Evolutionary conservation across 108 stramenopile genomes (phyloP).

Genomic region (Fragilariopsis cylindrus): DNA sequence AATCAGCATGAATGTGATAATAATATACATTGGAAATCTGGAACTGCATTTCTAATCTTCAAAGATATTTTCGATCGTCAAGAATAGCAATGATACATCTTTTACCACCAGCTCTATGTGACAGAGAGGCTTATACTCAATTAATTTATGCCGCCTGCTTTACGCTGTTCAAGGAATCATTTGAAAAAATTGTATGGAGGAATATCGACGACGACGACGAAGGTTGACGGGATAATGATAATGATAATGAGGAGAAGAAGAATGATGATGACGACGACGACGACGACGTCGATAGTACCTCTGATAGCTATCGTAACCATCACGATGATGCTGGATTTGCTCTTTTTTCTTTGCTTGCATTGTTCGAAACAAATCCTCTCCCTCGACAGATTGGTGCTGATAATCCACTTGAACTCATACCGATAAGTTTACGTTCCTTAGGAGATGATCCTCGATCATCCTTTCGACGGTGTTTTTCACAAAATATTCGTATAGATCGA

Average conservation of each 20-base stretch:
- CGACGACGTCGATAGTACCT: not conserved
- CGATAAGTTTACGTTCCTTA: conserved; percentile 18
- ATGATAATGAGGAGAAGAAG: too few relatives aligned
- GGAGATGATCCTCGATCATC: conserved; percentile 9
- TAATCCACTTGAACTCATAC: conserved; percentile 23
- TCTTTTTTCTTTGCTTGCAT: conserved; percentile 31
- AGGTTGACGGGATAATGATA: not conserved
- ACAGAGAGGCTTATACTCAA: conserved; percentile 42
- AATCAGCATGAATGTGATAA: not conserved
- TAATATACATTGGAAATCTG: conserved; percentile 2
- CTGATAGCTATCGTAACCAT: conserved; percentile 11
- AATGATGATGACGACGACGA: not conserved
- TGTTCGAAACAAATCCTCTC: conserved; percentile 49
- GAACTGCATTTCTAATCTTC: conserved; percentile 31
- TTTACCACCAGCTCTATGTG: conserved; percentile 35
- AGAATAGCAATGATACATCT: conserved; percentile 40
- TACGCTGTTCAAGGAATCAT: conserved; percentile 22
- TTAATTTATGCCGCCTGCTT: conserved; percentile 43
- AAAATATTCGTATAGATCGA: conserved; percentile 40
- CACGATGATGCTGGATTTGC: conserved; percentile 21
- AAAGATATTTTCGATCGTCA: conserved; percentile 30
- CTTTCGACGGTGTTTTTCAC: conserved; percentile 32
- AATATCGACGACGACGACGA: not conserved
- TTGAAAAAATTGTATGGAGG: not conserved
- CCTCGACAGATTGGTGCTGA: not conserved